These are phyloP conservation scores for Sporobolomyces phaffii DNA, from an alignment of 768 basidiomycete genomes.

Conservation along the genomic window DNA sequence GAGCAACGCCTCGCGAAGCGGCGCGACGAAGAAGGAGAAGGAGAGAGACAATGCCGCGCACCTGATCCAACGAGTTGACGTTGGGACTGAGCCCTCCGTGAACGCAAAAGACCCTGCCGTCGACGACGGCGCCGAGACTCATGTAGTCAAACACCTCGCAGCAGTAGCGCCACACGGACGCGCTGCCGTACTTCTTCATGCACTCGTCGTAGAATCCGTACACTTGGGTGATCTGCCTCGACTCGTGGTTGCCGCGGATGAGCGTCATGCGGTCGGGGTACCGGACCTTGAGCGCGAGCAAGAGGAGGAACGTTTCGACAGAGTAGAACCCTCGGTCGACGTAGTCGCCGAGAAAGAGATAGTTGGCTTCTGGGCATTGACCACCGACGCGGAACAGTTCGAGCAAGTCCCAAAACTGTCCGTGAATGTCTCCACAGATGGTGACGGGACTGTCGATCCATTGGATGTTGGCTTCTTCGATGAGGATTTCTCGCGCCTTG, in stretches of 20 bases:
- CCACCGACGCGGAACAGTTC: slow-evolving; percentile 54
- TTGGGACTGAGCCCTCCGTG: slow-evolving; percentile 93
- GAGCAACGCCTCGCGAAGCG: not conserved
- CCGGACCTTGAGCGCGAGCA: slow-evolving; percentile 88
- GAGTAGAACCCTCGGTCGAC: slow-evolving; percentile 96
- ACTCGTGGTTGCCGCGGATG: slow-evolving; percentile 96
- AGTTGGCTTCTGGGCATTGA: slow-evolving; percentile 47
- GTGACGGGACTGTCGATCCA: slow-evolving; percentile 93
- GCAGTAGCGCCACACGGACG: slow-evolving; percentile 95
- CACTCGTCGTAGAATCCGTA: slow-evolving; percentile 70
- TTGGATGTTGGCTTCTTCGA: slow-evolving; percentile 94
- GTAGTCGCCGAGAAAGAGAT: slow-evolving; percentile 72
- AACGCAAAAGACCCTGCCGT: slow-evolving; percentile 93
- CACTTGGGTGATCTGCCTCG: slow-evolving; percentile 85
- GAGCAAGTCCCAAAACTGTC: slow-evolving; percentile 95
- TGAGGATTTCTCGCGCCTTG: slow-evolving; percentile 71
- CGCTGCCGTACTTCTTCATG: slow-evolving; percentile 86
- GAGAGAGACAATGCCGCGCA: no score
- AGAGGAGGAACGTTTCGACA: slow-evolving; percentile 89
- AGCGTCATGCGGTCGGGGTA: slow-evolving; percentile 96
- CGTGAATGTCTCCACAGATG: slow-evolving; percentile 81
- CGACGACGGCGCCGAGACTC: slow-evolving; percentile 89
- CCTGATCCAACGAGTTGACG: slow-evolving; percentile 80
- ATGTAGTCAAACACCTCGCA: slow-evolving; percentile 98
- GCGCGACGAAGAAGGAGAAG: not conserved